These are phyloP conservation scores for Colletotrichum euphorbiae DNA, from an alignment of 2,329 filamentous ascomycete genomes.

Conservation along the genomic window DNA sequence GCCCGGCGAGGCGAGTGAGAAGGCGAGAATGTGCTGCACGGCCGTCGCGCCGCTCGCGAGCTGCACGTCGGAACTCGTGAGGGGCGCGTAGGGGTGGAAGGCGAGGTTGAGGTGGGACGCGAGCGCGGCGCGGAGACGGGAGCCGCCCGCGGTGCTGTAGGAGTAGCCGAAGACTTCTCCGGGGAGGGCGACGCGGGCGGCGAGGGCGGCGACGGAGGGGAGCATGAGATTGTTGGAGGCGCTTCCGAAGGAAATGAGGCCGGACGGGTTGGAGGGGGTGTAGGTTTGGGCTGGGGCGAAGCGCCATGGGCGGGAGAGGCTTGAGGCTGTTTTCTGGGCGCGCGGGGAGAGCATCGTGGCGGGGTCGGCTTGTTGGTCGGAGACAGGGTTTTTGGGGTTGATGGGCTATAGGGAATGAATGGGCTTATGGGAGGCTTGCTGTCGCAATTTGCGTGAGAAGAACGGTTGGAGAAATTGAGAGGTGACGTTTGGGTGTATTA, in stretches of 20 bases:
- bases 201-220: constrained; percentile 16
- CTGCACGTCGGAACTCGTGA: constrained; percentile 49
- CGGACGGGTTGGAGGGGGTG: constrained; percentile 19
- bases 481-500: not conserved
- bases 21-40: constrained; percentile 55
- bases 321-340: constrained; percentile 14
- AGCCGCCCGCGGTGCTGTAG: constrained; percentile 50
- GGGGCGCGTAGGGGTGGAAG: constrained; percentile 47
- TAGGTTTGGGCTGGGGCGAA: constrained; percentile 28
- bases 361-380: not conserved
- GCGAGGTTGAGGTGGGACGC: constrained; percentile 53
- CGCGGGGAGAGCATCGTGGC: constrained; percentile 17
- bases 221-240: constrained; percentile 30
- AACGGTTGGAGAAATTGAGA: not conserved
- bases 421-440: not conserved
- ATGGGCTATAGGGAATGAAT: not conserved
- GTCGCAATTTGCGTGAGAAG: too few relatives aligned
- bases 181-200: constrained; percentile 13
- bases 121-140: constrained; percentile 48
- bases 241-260: constrained; percentile 30
- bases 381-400: not conserved
- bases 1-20: constrained; percentile 51
- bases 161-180: constrained; percentile 51
- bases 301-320: constrained; percentile 28
- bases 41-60: constrained; percentile 51